Evolutionary conservation across 352 stramenopile species (phyloP), one percentile per base, ranked within the genome.

Genomic region (Phytophthora tentaculata): DNA sequence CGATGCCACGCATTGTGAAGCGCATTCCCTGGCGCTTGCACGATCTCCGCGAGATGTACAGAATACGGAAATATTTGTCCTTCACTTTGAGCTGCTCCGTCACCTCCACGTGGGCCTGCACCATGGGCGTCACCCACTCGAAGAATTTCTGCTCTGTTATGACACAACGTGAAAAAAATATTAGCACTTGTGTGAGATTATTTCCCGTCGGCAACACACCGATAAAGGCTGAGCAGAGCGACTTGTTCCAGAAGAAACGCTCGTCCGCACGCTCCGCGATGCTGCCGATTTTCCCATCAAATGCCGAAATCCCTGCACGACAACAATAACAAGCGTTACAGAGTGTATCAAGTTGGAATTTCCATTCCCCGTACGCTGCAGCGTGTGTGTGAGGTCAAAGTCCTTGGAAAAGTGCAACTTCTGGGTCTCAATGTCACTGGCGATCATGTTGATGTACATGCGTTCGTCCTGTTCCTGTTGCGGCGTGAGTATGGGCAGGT

Each of bases 171-270:
- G n/a, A 57, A 43, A 37, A 58, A 17, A 32, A 8, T 51, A 20
- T 56, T 45, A 61, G 50, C 17, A 52, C 49, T 12, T 7, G 44
- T 16, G 19, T 9, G 3, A 12, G n/a, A n/a, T n/a, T n/a, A n/a
- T n/a, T n/a, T n/a, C n/a, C n/a, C n/a, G n/a, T n/a, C n/a, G n/a
- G n/a, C n/a, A n/a, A 23, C 67, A 20, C 71, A 92, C 82, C 80
- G 20, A 94, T 61, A 17, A 95, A 86, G 10, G 75, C 44, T 2
- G 67, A 69, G 58, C 79, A 92, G 20, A 84, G 64, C 13, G 78
- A 61, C 67, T 98, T 89, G 77, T 98, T 98, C 93, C 93, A 98
- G 74, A 95, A 97, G 74, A 98, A 98, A 10, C 94, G 83, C 24
- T 80, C 74, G 69, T 98, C 95, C 0, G 91, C 90, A n/a, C 85